Evolutionary conservation across 2,329 filamentous ascomycete genomes (phyloP).

Genomic region (Chlorencoelia australis): DNA sequence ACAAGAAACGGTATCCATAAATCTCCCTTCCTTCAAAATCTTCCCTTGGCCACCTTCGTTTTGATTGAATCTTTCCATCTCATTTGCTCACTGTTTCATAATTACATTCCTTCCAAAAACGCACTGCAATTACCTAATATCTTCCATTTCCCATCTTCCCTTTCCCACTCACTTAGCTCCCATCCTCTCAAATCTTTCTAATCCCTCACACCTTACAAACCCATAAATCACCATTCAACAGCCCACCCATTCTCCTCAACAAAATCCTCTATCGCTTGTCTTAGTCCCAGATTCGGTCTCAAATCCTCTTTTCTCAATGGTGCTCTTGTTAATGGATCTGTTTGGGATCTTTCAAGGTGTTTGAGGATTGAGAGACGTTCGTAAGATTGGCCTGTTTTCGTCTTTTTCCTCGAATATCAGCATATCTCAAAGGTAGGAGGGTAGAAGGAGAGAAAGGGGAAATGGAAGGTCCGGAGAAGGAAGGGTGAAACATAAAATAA

Average conservation of each 20-base stretch:
- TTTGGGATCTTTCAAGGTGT: constrained; percentile 64
- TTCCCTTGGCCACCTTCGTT: too few relatives aligned
- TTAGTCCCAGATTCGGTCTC: constrained; percentile 71
- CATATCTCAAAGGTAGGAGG: background rate
- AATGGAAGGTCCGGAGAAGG: background rate
- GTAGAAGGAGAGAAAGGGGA: background rate
- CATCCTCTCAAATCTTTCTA: too few relatives aligned
- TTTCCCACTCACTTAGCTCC: background rate
- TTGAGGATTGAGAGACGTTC: constrained; percentile 79
- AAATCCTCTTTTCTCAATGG: constrained; percentile 60
- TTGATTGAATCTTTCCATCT: too few relatives aligned
- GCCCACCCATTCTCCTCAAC: constrained; percentile 83
- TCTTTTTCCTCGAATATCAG: constrained; percentile 33
- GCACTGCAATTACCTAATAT: background rate
- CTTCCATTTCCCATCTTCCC: background rate
- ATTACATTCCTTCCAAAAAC: too few relatives aligned
- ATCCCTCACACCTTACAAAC: background rate
- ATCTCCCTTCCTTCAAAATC: too few relatives aligned
- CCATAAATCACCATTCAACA: constrained; percentile 62
- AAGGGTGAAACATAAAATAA: background rate
- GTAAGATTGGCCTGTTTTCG: constrained; percentile 81
- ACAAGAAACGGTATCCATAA: too few relatives aligned
- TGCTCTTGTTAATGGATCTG: constrained; percentile 77
- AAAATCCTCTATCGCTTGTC: constrained; percentile 76
- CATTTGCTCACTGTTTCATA: too few relatives aligned